Evolutionary conservation across 148 eudicot genomes (phyloP).

Genomic region (Arctostaphylos glauca): DNA sequence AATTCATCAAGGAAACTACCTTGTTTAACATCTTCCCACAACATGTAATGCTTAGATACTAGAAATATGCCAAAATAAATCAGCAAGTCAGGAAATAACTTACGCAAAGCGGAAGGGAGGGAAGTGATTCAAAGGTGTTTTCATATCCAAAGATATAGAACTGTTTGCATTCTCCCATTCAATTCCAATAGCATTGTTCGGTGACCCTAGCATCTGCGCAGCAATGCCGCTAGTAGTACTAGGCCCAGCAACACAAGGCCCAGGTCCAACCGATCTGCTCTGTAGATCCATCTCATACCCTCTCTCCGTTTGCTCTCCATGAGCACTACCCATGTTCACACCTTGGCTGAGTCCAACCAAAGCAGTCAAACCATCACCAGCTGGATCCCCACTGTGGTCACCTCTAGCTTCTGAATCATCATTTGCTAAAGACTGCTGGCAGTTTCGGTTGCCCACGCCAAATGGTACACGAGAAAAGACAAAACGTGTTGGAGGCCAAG

Average conservation of each 20-base stretch:
- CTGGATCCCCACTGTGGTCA: conserved; percentile 66
- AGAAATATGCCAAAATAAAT: conserved; percentile 4
- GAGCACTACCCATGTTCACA: conserved; percentile 43
- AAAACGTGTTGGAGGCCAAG: conserved; percentile 93
- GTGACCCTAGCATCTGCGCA: conserved; percentile 61
- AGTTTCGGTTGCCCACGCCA: conserved; percentile 73
- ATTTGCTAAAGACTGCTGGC: conserved; percentile 83
- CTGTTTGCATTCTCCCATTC: conserved; percentile 80
- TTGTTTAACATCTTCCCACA: conserved; percentile 3
- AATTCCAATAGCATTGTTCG: conserved; percentile 51
- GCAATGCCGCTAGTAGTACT: conserved; percentile 42
- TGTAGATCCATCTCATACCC: conserved; percentile 51
- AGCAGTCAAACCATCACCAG: conserved; percentile 93
- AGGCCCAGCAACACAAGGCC: conserved; percentile 58
- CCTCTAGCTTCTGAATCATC: conserved; percentile 80
- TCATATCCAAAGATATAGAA: conserved; percentile 85
- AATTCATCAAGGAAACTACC: neutral
- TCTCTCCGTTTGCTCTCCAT: conserved; percentile 53
- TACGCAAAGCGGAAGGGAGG: conserved; percentile 99
- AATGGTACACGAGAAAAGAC: conserved; percentile 94
- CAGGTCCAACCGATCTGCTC: conserved; percentile 49
- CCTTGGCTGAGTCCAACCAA: conserved; percentile 96
- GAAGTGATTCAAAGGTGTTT: conserved; percentile 93
- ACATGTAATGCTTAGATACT: neutral
- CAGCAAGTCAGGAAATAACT: conserved; percentile 30